Base-by-base conservation (phyloP, 2,329 filamentous ascomycete genomes). In the Rasamsonia emersonii region DNA sequence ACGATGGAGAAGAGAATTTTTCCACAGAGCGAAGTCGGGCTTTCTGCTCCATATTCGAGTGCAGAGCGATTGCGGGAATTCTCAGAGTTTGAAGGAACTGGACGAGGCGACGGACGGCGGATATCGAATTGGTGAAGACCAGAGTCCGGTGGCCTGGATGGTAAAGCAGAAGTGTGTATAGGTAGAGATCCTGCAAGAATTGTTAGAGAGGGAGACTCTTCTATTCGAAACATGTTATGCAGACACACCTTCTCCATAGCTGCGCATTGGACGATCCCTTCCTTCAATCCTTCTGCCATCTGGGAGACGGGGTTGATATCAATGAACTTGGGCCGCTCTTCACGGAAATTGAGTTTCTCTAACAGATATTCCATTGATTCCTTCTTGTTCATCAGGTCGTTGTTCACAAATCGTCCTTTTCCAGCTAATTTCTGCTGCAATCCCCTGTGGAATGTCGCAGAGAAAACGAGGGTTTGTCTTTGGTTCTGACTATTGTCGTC, bases 21-120 rank as follows among this genome's bases (percentile, higher is more conserved):
- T 98, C 91, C 2, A 98, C 74, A 2, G 86, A 89, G 23, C 89
- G 79, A n/a, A 95, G 70, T 26, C 91, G 86, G 3, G 91, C 88
- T 58, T 96, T 96, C 60, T 98, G 91, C 1, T 79, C 72, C 91
- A 98, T 96, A 42, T 86, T 82, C 0, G 86, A 95, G 59, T 98
- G 91, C 1, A 98, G 67, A 0, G 83, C 77, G 8, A 85, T 67
- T 1, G 79, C 82, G 2, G 80, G 77, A 6, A 95, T 69, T 40
- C 80, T 75, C 30, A 98, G 75, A 43, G 84, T 85, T 46, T 89
- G 77, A 2, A 98, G 72, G 51, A 95, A 75, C 1, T 89, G 85
- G 0, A 81, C 78, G 9, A 98, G 68, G 21, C 91, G 84, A 26
- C 86, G 81, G 31, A 94, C 89, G 3, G 89, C 82, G 32, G 83